Percentiles rank a stretch among this genome's conserved stretches.
Evolutionary conservation across 768 basidiomycete species (phyloP).

Genomic region (Postia placenta): DNA sequence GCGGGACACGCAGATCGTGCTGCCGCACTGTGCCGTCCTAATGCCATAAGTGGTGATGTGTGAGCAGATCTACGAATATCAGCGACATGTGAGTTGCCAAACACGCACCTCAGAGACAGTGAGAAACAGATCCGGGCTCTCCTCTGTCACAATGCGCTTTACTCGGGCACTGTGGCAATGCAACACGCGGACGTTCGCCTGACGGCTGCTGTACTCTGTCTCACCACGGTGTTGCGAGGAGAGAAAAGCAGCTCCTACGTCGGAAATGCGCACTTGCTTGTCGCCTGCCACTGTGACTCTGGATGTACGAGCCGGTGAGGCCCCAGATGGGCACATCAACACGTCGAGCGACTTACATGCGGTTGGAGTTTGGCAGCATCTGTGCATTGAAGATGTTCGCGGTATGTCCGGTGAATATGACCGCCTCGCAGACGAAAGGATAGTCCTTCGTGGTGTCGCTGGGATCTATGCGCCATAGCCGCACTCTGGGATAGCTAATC

Average conservation of each 20-base stretch:
- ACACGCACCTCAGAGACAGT: conserved; percentile 68
- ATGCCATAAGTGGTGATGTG: too few species aligned
- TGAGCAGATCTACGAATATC: conserved; percentile 17
- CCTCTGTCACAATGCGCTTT: conserved; percentile 76
- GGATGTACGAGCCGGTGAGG: neutral
- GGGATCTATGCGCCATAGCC: conserved; percentile 71
- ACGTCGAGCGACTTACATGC: conserved; percentile 47
- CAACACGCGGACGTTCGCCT: conserved; percentile 48
- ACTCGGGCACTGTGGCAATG: conserved; percentile 68
- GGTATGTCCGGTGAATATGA: conserved; percentile 75
- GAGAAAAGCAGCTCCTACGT: conserved; percentile 41
- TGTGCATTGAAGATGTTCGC: conserved; percentile 84
- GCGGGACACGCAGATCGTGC: conserved; percentile 71
- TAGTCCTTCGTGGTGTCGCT: conserved; percentile 40
- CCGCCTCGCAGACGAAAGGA: conserved; percentile 57
- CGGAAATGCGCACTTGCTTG: conserved; percentile 71
- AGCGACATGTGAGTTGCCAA: too few species aligned
- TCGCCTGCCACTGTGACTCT: conserved; percentile 77
- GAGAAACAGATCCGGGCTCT: conserved; percentile 70
- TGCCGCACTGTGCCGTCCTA: conserved; percentile 86
- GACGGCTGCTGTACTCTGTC: conserved; percentile 36
- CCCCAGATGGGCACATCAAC: neutral
- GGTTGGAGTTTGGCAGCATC: conserved; percentile 72
- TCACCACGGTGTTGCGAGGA: conserved; percentile 33
- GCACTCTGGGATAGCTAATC: conserved; percentile 38